Evolutionary conservation across 352 stramenopile genomes (phyloP).

Genomic region (Hyaloperonospora arabidopsidis): DNA sequence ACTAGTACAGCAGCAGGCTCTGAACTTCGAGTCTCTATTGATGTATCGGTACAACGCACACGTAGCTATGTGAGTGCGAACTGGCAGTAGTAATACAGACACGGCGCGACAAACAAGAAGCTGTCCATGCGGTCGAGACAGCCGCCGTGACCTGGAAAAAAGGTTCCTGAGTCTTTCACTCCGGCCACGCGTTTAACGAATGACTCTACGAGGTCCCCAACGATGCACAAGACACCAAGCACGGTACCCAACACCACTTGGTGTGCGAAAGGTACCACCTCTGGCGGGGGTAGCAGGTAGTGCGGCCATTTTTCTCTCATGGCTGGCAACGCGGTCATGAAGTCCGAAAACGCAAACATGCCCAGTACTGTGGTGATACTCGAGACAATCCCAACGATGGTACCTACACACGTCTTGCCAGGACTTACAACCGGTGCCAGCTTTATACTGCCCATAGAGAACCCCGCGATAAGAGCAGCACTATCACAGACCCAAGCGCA

Average conservation of each 20-base stretch:
- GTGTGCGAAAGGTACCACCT: slow-evolving; percentile 23
- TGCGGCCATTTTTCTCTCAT: slow-evolving; percentile 11
- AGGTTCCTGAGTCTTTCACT: slow-evolving; percentile 60
- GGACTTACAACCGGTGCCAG: slow-evolving; percentile 59
- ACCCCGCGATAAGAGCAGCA: slow-evolving; percentile 47
- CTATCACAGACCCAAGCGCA: slow-evolving; percentile 67
- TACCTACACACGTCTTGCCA: slow-evolving; percentile 59
- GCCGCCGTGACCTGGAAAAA: slow-evolving; percentile 70
- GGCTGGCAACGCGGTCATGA: slow-evolving; percentile 9
- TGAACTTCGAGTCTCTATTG: slow-evolving; percentile 10
- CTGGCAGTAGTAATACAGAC: slow-evolving; percentile 47
- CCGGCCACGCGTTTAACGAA: slow-evolving; percentile 59
- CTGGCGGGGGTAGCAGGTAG: slow-evolving; percentile 24
- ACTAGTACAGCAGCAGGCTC: slow-evolving; percentile 9
- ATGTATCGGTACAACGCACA: not conserved
- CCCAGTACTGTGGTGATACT: slow-evolving; percentile 42
- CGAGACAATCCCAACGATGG: slow-evolving; percentile 40
- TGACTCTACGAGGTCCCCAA: slow-evolving; percentile 62
- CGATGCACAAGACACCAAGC: slow-evolving; percentile 52
- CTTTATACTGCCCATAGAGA: slow-evolving; percentile 45
- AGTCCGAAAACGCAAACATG: slow-evolving; percentile 30
- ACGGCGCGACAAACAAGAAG: slow-evolving; percentile 60
- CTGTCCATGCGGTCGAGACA: slow-evolving; percentile 78
- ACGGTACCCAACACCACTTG: slow-evolving; percentile 38
- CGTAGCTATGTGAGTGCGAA: slow-evolving; percentile 13